A percentile compares a stretch with the other conserved stretches of the same genome.
These are phyloP conservation scores for Fagus crenata DNA, from an alignment of 306 rosid species.

Conservation along the genomic window DNA sequence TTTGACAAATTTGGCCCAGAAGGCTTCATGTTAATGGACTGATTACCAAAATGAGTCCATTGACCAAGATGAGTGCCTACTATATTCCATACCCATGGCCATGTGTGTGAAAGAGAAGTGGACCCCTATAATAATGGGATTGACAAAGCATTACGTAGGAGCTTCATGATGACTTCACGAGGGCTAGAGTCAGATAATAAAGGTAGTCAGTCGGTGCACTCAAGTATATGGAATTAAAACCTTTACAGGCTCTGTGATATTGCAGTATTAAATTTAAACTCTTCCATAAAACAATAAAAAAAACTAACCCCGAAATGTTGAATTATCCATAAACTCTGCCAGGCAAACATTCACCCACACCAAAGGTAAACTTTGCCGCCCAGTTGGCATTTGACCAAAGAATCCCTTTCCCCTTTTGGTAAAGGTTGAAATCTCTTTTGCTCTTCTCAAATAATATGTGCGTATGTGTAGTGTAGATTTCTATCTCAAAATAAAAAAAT, in stretches of 20 bases:
- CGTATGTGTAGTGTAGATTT: too few species aligned
- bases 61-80: not conserved
- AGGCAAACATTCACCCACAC: constrained; percentile 27
- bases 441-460: too few species aligned
- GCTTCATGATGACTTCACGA: constrained; percentile 62
- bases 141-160: constrained; percentile 42
- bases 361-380: not conserved
- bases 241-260: constrained; percentile 5
- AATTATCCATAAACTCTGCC: constrained; percentile 33
- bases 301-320: too few species aligned
- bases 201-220: constrained; percentile 43
- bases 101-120: not conserved
- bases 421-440: too few species aligned
- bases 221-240: constrained; percentile 40
- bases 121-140: constrained; percentile 9
- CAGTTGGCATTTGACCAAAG: too few species aligned
- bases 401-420: too few species aligned
- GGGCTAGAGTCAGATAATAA: constrained; percentile 41
- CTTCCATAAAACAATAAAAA: too few species aligned
- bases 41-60: too few species aligned
- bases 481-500: too few species aligned
- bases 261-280: constrained; percentile 3
- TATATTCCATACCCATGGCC: not conserved
- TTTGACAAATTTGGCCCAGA: too few species aligned
- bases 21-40: fast-evolving